Base-by-base conservation (phyloP, 208 protist genomes). In the Wallacemonas sp. region DNA sequence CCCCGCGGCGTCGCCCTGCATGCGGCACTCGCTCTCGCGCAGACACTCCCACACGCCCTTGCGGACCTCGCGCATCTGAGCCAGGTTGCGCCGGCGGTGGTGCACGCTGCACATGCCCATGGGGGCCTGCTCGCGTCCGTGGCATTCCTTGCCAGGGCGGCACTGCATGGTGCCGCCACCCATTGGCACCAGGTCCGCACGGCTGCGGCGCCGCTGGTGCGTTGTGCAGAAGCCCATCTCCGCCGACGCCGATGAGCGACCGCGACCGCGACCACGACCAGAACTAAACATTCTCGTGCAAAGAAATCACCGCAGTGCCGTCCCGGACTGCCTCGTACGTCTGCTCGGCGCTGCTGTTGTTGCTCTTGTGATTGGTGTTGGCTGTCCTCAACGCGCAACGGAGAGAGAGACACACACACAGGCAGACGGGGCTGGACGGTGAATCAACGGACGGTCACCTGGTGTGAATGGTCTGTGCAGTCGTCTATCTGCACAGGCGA, bases 1-100 rank as follows among this genome's bases (percentile, higher is more conserved):
- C 54, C 65, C 1, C 50, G 61, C 23, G 50, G 50, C 45, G 55
- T 64, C 20, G 20, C 28, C 39, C 18, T 55, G 62, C 11, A 33
- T 1, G 52, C 82, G 81, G 70, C 86, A 92, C 25, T 67, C 57
- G 50, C 55, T 72, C 23, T 82, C 75, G 20, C 81, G 78, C 32
- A 82, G 33, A 57, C 91, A 96, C 72, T 92, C 81, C 72, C 78
- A 96, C 65, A 89, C 76, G 0, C 82, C 86, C 4, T 64, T 57
- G 28, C 77, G 78, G 18, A 93, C 84, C 67, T 93, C 77, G n/a
- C 77, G 72, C 91, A 94, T 91, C 25, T 89, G 77, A 49, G 70
- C 20, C 22, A 78, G 49, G 28, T 82, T 84, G 50, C 91, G 87
- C 5, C 77, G 70, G 20, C 81, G 77, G 38, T 84, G 80, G 61